Evolutionary conservation across 257 asterid genomes (phyloP).

Genomic region (Lithospermum erythrorhizon): DNA sequence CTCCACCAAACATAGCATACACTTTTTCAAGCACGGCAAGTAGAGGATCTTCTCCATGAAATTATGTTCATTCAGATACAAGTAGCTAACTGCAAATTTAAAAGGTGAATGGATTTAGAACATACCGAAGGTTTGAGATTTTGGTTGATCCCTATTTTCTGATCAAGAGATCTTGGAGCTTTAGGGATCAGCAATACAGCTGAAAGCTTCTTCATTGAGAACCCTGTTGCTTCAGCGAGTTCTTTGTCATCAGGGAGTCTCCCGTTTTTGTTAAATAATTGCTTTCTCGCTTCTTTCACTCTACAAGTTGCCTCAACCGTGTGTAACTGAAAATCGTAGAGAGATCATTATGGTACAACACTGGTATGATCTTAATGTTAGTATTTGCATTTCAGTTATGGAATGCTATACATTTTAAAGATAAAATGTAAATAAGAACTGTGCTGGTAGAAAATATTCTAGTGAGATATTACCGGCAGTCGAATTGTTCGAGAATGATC

Average conservation of each 20-base stretch:
- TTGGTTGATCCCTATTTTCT: slow-evolving; percentile 61
- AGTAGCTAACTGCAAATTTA: no score
- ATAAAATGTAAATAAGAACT: not conserved
- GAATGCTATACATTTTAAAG: not conserved
- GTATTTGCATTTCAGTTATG: no score
- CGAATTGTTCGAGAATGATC: slow-evolving; percentile 32
- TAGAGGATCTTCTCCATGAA: no score
- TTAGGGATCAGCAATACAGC: slow-evolving; percentile 76
- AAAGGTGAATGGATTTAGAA: not conserved
- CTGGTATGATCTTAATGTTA: not conserved
- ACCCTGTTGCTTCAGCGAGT: slow-evolving; percentile 78
- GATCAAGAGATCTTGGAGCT: slow-evolving; percentile 93
- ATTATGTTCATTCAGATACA: slow-evolving; percentile 3
- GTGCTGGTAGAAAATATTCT: not conserved
- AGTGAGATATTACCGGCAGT: slow-evolving; percentile 14
- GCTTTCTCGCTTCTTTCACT: slow-evolving; percentile 92
- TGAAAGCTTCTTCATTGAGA: slow-evolving; percentile 75
- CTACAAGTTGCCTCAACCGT: slow-evolving; percentile 84
- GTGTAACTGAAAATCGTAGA: slow-evolving; percentile 50
- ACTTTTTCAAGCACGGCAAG: no score
- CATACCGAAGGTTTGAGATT: slow-evolving; percentile 76
- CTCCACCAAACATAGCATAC: no score
- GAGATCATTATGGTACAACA: not conserved
- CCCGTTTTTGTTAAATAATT: slow-evolving; percentile 53
- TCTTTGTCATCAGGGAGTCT: slow-evolving; percentile 60